phyloP scores from a whole-genome alignment of 2,329 filamentous ascomycete genomes.

The Ophidiomyces ophidiicola region DNA sequence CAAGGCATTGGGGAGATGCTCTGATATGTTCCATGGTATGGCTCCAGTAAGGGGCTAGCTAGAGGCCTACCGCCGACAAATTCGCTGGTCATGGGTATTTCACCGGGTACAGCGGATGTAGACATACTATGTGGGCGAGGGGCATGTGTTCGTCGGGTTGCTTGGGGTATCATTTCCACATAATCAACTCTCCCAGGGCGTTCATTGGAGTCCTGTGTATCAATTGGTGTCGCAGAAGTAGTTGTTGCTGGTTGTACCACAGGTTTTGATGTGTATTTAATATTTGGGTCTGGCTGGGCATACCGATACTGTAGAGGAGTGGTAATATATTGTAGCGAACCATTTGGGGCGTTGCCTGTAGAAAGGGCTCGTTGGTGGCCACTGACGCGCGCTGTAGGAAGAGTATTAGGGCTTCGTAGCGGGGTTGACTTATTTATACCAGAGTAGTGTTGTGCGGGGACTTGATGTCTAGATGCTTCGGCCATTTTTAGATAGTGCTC shows the following conservation, averaged over 20 bases:
- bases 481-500: conserved; percentile 7
- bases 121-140: conserved; percentile 25
- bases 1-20: conserved; percentile 91
- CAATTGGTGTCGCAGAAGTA: background rate
- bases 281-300: conserved; percentile 29
- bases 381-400: background rate
- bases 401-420: conserved; percentile 14
- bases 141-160: conserved; percentile 8
- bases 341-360: conserved; percentile 16
- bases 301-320: conserved; percentile 28
- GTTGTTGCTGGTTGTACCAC: conserved; percentile 2
- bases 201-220: background rate
- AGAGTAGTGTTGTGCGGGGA: conserved; percentile 15
- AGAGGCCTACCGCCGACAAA: conserved; percentile 43
- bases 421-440: conserved; percentile 7
- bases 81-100: conserved; percentile 20
- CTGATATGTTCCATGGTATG: conserved; percentile 89
- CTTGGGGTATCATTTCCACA: conserved; percentile 18
- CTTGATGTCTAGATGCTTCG: conserved; percentile 22
- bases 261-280: conserved; percentile 28
- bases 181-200: conserved; percentile 22
- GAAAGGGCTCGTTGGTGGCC: conserved; percentile 26
- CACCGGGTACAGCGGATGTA: conserved; percentile 29
- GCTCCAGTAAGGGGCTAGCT: conserved; percentile 73
- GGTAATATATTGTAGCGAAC: conserved; percentile 21